A percentile compares a stretch with the other conserved stretches of the same genome.
Evolutionary conservation across 495 filamentous ascomycete species (phyloP).

Genomic region (Hyphodiscus hymeniophilus): DNA sequence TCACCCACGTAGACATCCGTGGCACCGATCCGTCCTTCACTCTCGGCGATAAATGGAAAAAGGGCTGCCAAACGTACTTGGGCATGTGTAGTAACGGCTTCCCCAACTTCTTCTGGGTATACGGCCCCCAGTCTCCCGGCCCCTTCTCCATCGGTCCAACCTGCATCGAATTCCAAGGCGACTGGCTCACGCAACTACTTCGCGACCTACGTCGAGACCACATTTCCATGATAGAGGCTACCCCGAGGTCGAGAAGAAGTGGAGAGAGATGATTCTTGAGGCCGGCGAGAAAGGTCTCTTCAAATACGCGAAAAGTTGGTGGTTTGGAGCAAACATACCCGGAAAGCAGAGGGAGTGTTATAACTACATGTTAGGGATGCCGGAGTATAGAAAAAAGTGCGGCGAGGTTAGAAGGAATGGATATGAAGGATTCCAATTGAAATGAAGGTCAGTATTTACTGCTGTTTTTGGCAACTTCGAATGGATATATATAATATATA

Average conservation of each 20-base stretch:
- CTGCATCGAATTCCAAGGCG: slow-evolving; percentile 39
- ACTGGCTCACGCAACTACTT: slow-evolving; percentile 34
- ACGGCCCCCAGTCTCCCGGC: slow-evolving; percentile 41
- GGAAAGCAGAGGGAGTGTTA: slow-evolving; percentile 32
- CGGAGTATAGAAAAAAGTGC: no score
- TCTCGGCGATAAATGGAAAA: slow-evolving; percentile 39
- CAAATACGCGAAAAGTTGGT: slow-evolving; percentile 28
- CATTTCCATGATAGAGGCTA: neutral
- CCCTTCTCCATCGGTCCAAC: slow-evolving; percentile 42
- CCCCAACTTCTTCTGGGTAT: slow-evolving; percentile 48
- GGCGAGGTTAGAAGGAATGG: no score
- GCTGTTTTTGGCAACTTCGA: no score
- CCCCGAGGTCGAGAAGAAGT: neutral
- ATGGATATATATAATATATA: no score
- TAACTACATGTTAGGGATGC: no score
- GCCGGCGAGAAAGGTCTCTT: slow-evolving; percentile 23
- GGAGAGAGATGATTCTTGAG: neutral
- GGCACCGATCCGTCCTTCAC: slow-evolving; percentile 33
- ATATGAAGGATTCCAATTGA: no score
- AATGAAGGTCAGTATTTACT: no score
- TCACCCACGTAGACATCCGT: slow-evolving; percentile 40
- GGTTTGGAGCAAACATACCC: slow-evolving; percentile 39
- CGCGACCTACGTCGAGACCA: neutral
- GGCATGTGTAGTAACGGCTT: slow-evolving; percentile 39
- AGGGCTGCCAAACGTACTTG: slow-evolving; percentile 37